Evolutionary conservation across 164 flowering plant species (phyloP), one percentile per base, ranked within the genome.

Genomic region (Kalanchoe fedtschenkoi): DNA sequence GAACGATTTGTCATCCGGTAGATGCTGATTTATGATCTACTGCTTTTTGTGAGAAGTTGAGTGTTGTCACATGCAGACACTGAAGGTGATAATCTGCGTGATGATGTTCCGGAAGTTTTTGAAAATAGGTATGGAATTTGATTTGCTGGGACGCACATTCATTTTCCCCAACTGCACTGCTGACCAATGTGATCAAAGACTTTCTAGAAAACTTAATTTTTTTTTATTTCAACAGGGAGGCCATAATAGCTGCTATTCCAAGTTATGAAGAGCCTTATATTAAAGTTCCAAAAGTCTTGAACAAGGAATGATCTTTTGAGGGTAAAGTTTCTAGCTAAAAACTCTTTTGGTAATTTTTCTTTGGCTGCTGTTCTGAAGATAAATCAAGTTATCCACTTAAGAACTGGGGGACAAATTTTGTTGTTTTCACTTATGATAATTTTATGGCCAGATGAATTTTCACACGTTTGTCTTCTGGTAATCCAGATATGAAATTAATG

Each of bases 241-340:
- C 79, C 42, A 72, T 88, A 46, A 76, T 86, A 65, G 82, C 80
- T 53, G 79, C 84, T 33, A 71, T 88, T 63, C 96, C 96, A 70
- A 80, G 76, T 72, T 88, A 78, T 51, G 86, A 86, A 57, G 89
- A 86, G 55, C 85, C 93, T 16, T 88, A 80, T 46, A 81, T 92
- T 65, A 86, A 79, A 78, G 96, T 89, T 62, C 98, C 96, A 32
- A 88, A 80, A 69, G 89, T 92, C 58, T 64, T 92, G 75, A 86
- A 83, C 89, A 88, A 83, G 74, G 89, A 88, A 60, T 85, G 60
- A 67, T 46, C n/a, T 19, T 67, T 42, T 37, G 38, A 33, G 58
- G 76, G 64, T 68, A 73, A 42, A 26, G 0, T 26, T 29, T 17
- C 26, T 51, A n/a, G n/a, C n/a, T 24, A 29, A 9, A 24, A 1